Percentiles rank a stretch among this genome's conserved stretches.
Conservation (phyloP, 345 rosid genomes). For the Carallia pectinifolia region DNA sequence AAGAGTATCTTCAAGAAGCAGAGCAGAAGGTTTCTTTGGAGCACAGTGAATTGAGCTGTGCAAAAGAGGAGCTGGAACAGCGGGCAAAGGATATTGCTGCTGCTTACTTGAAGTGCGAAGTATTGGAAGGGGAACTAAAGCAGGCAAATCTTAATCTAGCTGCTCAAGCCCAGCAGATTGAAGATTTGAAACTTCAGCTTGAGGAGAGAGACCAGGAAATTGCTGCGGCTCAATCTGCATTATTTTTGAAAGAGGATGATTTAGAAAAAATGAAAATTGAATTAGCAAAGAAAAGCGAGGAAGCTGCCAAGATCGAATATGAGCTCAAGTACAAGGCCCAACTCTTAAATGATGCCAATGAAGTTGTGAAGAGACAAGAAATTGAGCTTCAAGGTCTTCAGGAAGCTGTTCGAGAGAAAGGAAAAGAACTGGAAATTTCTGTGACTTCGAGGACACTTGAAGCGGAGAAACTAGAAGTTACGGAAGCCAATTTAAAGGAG, state of each 20-base stretch:
- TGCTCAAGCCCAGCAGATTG: conserved; percentile 69
- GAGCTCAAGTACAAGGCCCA: conserved; percentile 53
- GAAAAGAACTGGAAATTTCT: conserved; percentile 60
- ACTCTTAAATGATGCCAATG: conserved; percentile 59
- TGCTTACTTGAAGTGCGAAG: conserved; percentile 56
- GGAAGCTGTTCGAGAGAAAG: conserved; percentile 49
- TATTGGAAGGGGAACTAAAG: conserved; percentile 54
- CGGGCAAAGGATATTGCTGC: conserved; percentile 48
- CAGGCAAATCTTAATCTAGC: conserved; percentile 49
- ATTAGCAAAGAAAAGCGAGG: conserved; percentile 46
- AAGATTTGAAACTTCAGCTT: conserved; percentile 52
- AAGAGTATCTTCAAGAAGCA: conserved; percentile 61
- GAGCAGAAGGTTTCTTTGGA: conserved; percentile 57
- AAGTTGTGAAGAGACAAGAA: conserved; percentile 62
- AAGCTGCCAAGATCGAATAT: conserved; percentile 35
- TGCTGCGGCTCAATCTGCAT: conserved; percentile 40
- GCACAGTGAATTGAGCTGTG: conserved; percentile 42
- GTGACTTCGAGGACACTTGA: conserved; percentile 44
- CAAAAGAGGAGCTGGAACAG: conserved; percentile 50
- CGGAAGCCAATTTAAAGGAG: conserved; percentile 58
- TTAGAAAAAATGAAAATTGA: conserved; percentile 49
- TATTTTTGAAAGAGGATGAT: conserved; percentile 54
- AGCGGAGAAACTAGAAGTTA: conserved; percentile 58
- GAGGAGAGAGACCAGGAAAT: conserved; percentile 55
- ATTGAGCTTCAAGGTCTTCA: conserved; percentile 54